phyloP scores from a whole-genome alignment of 2,329 filamentous ascomycete species.

The Paracamarosporium sp. region DNA sequence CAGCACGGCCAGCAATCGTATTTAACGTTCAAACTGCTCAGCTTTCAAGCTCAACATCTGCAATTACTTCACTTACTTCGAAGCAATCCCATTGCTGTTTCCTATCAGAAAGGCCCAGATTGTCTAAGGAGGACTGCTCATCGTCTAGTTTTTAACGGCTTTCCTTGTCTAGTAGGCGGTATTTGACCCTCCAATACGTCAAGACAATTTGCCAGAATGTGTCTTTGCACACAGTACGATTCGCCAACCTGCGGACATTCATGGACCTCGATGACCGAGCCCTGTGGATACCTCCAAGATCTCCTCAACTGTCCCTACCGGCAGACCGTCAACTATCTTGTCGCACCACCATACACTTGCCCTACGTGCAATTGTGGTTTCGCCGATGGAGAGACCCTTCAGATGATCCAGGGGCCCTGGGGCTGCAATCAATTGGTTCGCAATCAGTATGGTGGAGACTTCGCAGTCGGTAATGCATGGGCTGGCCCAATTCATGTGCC shows the following conservation, averaged over 20 bases:
- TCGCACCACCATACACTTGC: constrained; percentile 35
- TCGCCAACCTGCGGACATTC: constrained; percentile 55
- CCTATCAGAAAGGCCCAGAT: neutral
- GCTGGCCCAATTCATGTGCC: constrained; percentile 22
- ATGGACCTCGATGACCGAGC: constrained; percentile 56
- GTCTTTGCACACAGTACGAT: constrained; percentile 52
- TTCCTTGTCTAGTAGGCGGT: neutral
- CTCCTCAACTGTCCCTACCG: constrained; percentile 51
- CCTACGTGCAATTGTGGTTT: constrained; percentile 37
- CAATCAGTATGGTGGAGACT: constrained; percentile 32
- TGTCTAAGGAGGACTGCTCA: neutral
- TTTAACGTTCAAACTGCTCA: neutral
- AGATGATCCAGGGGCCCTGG: constrained; percentile 42
- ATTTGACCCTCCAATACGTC: neutral
- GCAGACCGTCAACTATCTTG: constrained; percentile 31
- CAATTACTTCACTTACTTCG: neutral
- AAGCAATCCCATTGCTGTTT: neutral
- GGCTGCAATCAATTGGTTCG: constrained; percentile 40
- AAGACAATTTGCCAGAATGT: constrained; percentile 48
- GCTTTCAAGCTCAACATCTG: neutral
- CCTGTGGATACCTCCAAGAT: constrained; percentile 51
- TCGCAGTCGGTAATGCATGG: constrained; percentile 32
- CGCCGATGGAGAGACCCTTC: constrained; percentile 34
- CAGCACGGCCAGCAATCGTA: neutral
- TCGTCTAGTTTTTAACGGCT: neutral